Percentiles rank a stretch among this genome's conserved stretches.
These are phyloP conservation scores for Cavenderia fasciculata DNA, from an alignment of 78 protist genomes.

Conservation along the genomic window DNA sequence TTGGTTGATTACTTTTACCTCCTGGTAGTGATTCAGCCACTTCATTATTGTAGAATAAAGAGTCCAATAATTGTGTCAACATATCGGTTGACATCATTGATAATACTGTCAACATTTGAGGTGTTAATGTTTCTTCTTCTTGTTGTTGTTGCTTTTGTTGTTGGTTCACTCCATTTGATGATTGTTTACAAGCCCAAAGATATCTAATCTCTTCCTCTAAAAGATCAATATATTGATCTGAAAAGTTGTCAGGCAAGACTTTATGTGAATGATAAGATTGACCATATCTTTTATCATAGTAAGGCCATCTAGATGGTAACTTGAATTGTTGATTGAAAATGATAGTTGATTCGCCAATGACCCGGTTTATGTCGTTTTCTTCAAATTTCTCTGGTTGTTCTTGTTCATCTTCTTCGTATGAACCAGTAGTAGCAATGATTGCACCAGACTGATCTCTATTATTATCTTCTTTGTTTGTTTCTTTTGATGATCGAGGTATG, in stretches of 20 bases:
- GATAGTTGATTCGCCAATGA: background rate
- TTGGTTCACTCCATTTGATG: background rate
- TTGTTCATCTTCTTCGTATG: background rate
- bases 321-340: background rate
- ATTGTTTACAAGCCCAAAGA: background rate
- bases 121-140: background rate
- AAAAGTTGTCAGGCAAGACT: background rate
- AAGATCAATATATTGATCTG: background rate
- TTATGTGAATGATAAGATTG: background rate
- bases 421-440: background rate
- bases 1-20: background rate
- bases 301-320: background rate
- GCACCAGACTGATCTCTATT: background rate
- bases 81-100: constrained; percentile 2
- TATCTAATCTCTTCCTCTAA: background rate
- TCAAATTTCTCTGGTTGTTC: background rate
- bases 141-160: background rate
- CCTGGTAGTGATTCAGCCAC: background rate
- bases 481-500: too few relatives aligned
- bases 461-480: too few relatives aligned
- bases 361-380: background rate
- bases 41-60: background rate
- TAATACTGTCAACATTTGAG: background rate
- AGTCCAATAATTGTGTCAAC: background rate
- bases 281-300: background rate